Percentiles rank a stretch among this genome's conserved stretches.
These are phyloP conservation scores for Leccinum fuscescens DNA, from an alignment of 1,284 basidiomycete genomes.

Conservation along the genomic window DNA sequence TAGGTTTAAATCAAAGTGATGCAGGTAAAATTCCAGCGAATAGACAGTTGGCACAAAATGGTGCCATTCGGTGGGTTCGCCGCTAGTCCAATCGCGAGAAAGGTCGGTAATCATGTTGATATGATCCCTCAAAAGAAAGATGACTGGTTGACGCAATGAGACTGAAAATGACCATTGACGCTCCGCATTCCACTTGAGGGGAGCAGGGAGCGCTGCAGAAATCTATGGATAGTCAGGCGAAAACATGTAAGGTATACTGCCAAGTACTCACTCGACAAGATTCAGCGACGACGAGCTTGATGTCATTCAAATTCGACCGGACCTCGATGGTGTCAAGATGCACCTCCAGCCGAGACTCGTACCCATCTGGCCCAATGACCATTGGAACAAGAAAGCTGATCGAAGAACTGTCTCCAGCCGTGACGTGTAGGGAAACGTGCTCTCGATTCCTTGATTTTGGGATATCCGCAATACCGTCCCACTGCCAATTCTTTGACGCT, in stretches of 20 bases:
- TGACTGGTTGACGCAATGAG: conserved; percentile 65
- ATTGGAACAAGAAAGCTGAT: conserved; percentile 83
- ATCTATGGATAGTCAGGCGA: conserved; percentile 41
- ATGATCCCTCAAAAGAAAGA: conserved; percentile 86
- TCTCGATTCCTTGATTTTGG: conserved; percentile 57
- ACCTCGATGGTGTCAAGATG: conserved; percentile 80
- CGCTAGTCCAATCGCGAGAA: conserved; percentile 84
- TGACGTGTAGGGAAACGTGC: conserved; percentile 70
- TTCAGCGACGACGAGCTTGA: conserved; percentile 71
- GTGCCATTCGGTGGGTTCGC: conserved; percentile 73
- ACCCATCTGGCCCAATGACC: conserved; percentile 70
- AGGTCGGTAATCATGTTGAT: conserved; percentile 90
- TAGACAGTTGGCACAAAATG: conserved; percentile 86
- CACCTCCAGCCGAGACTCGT: conserved; percentile 74
- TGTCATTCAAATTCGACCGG: conserved; percentile 85
- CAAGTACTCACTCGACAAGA: conserved; percentile 61
- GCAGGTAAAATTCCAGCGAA: conserved; percentile 63
- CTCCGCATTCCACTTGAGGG: conserved; percentile 65
- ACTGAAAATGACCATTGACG: conserved; percentile 78
- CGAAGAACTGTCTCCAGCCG: conserved; percentile 77
- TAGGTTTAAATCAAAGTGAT: conserved; percentile 76
- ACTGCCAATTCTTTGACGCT: conserved; percentile 87
- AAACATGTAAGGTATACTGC: not conserved
- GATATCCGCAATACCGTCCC: conserved; percentile 61
- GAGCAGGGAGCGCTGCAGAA: conserved; percentile 62